Evolutionary conservation across 768 basidiomycete genomes (phyloP).

Genomic region (Pleurotus platypus): DNA sequence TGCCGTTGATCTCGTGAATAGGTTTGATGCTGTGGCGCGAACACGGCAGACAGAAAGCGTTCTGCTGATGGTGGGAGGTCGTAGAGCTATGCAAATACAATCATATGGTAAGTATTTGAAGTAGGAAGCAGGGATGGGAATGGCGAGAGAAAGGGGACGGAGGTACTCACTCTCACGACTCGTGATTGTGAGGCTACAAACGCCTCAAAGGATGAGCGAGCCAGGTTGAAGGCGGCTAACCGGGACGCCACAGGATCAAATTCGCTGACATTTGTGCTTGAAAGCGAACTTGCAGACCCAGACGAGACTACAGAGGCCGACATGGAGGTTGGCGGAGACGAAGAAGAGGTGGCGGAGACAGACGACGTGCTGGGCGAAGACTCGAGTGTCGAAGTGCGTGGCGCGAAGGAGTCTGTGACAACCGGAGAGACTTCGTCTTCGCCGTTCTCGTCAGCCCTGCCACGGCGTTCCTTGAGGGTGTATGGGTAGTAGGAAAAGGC

Average conservation of each 20-base stretch:
- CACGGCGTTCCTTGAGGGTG: not conserved
- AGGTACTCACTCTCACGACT: constrained; percentile 45
- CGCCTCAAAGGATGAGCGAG: constrained; percentile 23
- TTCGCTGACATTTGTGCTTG: not conserved
- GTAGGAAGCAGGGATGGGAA: not conserved
- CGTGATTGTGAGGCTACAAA: constrained; percentile 51
- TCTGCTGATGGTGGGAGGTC: constrained; percentile 35
- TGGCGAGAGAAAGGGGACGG: constrained; percentile 10
- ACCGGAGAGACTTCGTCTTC: constrained; percentile 12
- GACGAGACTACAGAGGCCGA: constrained; percentile 2
- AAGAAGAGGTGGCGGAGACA: constrained; percentile 29
- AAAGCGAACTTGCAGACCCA: constrained; percentile 1
- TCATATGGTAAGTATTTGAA: constrained; percentile 8
- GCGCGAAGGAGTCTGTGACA: constrained; percentile 24
- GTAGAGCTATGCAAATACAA: constrained; percentile 26
- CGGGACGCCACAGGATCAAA: constrained; percentile 2
- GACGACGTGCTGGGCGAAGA: constrained; percentile 14
- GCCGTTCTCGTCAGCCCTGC: too few relatives aligned
- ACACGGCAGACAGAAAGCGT: constrained; percentile 32
- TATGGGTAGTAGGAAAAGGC: constrained; percentile 12
- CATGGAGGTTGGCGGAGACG: constrained; percentile 19
- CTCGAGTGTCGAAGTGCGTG: constrained; percentile 8
- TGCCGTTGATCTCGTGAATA: not conserved
- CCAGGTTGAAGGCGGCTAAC: not conserved
- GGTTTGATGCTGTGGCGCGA: constrained; percentile 26